Percentiles rank a stretch among this genome's conserved stretches.
These are phyloP conservation scores for Oligophagozyma castellii DNA, from an alignment of 1,139 yeast species.

Conservation along the genomic window DNA sequence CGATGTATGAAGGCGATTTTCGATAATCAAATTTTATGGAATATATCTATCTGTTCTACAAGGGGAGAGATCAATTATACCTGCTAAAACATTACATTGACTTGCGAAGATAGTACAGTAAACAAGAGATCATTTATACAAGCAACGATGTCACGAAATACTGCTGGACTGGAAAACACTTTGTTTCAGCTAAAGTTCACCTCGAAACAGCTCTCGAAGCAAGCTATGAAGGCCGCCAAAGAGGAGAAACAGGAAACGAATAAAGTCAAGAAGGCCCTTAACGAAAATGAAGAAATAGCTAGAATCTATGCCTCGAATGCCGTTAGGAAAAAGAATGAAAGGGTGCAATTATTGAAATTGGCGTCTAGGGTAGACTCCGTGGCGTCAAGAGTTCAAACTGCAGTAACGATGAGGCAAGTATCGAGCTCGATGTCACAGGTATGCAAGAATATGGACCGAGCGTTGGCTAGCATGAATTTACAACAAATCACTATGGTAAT, in stretches of 20 bases:
- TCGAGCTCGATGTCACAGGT: slow-evolving; percentile 91
- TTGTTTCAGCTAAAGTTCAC: slow-evolving; percentile 47
- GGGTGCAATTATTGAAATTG: slow-evolving; percentile 65
- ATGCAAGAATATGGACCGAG: slow-evolving; percentile 91
- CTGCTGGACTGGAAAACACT: slow-evolving; percentile 24
- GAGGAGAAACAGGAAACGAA: slow-evolving; percentile 82
- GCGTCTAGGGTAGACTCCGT: slow-evolving; percentile 93
- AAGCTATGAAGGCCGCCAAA: slow-evolving; percentile 80
- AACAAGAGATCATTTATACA: no score
- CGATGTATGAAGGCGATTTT: no score
- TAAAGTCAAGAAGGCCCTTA: slow-evolving; percentile 58
- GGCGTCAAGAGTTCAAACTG: slow-evolving; percentile 91
- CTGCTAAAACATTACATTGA: no score
- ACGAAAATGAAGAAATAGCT: slow-evolving; percentile 72
- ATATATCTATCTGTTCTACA: no score
- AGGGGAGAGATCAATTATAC: no score
- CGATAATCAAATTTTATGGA: no score
- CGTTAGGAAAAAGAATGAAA: slow-evolving; percentile 78
- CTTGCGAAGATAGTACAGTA: no score
- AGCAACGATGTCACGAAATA: slow-evolving; percentile 19
- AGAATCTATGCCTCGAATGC: slow-evolving; percentile 92
- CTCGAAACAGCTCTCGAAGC: slow-evolving; percentile 82
- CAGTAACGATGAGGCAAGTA: slow-evolving; percentile 91
- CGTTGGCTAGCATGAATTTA: slow-evolving; percentile 88
- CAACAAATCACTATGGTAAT: slow-evolving; percentile 85